A percentile compares a stretch with the other conserved stretches of the same genome.
Evolutionary conservation across 2,329 filamentous ascomycete genomes (phyloP).

Genomic region (Beauveria brongniartii): DNA sequence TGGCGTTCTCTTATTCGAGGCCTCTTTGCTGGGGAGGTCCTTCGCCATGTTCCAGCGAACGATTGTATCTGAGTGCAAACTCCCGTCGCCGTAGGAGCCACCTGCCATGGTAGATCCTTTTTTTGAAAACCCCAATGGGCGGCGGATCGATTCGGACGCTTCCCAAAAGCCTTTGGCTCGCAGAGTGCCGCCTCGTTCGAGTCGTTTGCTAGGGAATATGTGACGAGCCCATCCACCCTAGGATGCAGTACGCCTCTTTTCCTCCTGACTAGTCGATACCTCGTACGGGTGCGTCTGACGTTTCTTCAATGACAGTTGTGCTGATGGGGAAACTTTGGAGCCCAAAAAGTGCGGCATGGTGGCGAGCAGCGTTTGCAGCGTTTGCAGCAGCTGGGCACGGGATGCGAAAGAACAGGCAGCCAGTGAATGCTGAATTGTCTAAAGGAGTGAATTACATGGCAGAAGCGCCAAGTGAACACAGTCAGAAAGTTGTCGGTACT

Average conservation of each 20-base stretch:
- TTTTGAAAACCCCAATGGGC: constrained; percentile 6
- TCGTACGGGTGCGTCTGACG: not conserved
- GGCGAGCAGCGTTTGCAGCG: constrained; percentile 6
- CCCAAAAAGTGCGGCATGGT: constrained; percentile 14
- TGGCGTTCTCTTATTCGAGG: not conserved
- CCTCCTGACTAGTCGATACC: not conserved
- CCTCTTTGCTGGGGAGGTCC: constrained; percentile 15
- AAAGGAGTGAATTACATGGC: constrained; percentile 1
- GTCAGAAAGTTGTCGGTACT: not conserved
- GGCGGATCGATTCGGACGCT: constrained; percentile 11
- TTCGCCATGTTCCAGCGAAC: constrained; percentile 29
- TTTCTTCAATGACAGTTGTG: not conserved
- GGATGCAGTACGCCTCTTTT: constrained; percentile 18
- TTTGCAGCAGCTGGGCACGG: not conserved
- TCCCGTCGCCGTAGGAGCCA: not conserved
- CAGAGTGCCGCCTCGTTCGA: constrained; percentile 42
- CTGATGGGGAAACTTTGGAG: constrained; percentile 11
- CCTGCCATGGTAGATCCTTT: constrained; percentile 13
- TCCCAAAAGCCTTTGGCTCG: constrained; percentile 27
- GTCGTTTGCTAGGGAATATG: constrained; percentile 39
- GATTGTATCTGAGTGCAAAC: constrained; percentile 23
- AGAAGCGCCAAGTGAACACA: not conserved
- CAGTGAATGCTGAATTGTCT: not conserved
- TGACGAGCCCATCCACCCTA: constrained; percentile 34
- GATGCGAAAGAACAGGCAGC: not conserved